These are phyloP conservation scores for Phytophthora cactorum DNA, from an alignment of 352 stramenopile genomes.

Conservation along the genomic window DNA sequence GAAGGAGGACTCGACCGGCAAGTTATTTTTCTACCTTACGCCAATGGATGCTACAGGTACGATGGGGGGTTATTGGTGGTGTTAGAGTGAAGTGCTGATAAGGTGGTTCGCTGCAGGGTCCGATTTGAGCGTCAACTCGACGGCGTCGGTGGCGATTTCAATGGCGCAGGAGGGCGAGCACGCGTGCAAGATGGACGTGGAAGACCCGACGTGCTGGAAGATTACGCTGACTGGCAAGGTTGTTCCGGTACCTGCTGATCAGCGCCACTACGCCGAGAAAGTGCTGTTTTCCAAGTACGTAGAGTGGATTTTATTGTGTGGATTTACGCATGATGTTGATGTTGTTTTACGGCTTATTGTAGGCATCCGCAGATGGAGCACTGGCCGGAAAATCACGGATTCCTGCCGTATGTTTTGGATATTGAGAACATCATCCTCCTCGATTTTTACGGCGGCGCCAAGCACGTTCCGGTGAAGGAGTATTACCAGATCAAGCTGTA, in stretches of 20 bases:
- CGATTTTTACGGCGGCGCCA: constrained; percentile 76
- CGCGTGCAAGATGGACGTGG: constrained; percentile 71
- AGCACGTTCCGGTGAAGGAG: constrained; percentile 64
- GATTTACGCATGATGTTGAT: neutral
- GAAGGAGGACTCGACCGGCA: constrained; percentile 56
- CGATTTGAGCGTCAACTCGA: constrained; percentile 62
- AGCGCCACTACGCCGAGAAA: constrained; percentile 53
- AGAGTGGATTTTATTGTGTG: neutral
- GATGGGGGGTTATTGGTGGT: neutral
- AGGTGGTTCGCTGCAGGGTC: constrained; percentile 24
- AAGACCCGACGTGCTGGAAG: constrained; percentile 82
- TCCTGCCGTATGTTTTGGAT: constrained; percentile 57
- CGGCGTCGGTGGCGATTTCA: constrained; percentile 64
- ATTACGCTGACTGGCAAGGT: constrained; percentile 62
- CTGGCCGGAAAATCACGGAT: constrained; percentile 69
- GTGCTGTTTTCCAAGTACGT: constrained; percentile 76
- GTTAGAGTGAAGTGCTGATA: neutral
- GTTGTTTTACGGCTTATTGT: constrained; percentile 3
- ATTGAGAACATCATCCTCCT: constrained; percentile 70
- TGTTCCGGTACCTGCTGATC: constrained; percentile 46
- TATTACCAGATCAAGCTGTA: constrained; percentile 67
- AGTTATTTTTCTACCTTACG: constrained; percentile 80
- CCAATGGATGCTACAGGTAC: constrained; percentile 52
- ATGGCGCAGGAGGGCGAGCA: constrained; percentile 55
- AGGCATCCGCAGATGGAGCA: constrained; percentile 74